Base-by-base conservation (phyloP, 2,329 filamentous ascomycete species). In the Cytospora chrysosperma region DNA sequence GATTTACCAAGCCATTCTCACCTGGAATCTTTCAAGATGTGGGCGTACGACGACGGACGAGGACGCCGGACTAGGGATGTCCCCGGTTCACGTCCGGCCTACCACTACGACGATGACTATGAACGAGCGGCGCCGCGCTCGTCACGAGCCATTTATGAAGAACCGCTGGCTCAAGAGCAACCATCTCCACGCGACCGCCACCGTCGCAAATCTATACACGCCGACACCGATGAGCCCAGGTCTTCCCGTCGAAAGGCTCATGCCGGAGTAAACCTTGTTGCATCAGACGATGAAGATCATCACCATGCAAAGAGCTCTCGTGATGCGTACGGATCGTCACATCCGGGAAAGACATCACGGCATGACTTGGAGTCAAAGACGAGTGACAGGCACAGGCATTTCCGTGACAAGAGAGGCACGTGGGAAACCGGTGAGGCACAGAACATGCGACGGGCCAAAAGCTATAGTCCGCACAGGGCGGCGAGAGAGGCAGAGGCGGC, bases 341-440 rank as follows among this genome's bases (percentile, higher is more conserved):
- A 63, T 6, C 56, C 64, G 1, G 62, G 57, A 5, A 49, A 17
- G 28, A 32, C 43, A 17, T 65, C 64, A 2, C 64, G 64, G 1
- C 64, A 66, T 10, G 64, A 66, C 9, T 54, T 34, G 15, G 64
- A 66, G n/a, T 15, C 59, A 2, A 64, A 61, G 37, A 64, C 57
- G 1, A 56, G 54, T 17, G 61, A 63, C 13, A 24, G 40, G 52
- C 24, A 61, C 57, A 21, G 50, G 19, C 53, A 63, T 0, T 66
- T 66, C 7, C 61, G 61, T 9, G 57, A 66, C 37, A 63, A 61
- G 54, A n/a, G 61, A 17, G 57, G 61, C 34, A 40, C 49, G 6
- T 66, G 26, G 13, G 61, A 66, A n/a, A 40, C 54, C 3, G 64
- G 60, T 53, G 64, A 64, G 54, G 64, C 61, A 2, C 34, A 57